These are phyloP conservation scores for Claviceps fusiformis DNA, from an alignment of 2,329 filamentous ascomycete species.

Conservation along the genomic window DNA sequence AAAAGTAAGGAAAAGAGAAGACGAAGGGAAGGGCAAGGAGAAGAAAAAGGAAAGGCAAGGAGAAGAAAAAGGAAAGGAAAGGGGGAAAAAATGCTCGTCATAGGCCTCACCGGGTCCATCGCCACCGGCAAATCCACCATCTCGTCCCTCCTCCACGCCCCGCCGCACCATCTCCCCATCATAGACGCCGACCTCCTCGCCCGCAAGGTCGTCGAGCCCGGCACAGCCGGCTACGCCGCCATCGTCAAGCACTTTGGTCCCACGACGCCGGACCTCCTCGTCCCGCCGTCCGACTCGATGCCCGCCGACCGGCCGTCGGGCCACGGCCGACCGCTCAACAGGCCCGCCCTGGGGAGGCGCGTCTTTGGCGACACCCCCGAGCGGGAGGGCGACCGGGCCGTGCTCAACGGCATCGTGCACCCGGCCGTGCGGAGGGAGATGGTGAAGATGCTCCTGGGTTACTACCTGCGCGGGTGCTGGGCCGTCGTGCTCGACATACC, in stretches of 20 bases:
- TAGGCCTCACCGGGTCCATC: constrained; percentile 92
- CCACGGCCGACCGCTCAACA: constrained; percentile 64
- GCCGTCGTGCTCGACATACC: constrained; percentile 88
- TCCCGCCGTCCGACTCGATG: constrained; percentile 40
- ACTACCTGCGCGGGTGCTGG: constrained; percentile 67
- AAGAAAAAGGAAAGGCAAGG: no score
- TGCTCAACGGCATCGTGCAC: constrained; percentile 83
- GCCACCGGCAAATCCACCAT: constrained; percentile 97
- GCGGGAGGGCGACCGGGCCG: constrained; percentile 54
- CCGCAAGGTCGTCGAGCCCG: constrained; percentile 86
- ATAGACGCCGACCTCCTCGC: constrained; percentile 91
- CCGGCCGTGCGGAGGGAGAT: constrained; percentile 77
- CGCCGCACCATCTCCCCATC: constrained; percentile 77
- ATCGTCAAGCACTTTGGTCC: constrained; percentile 73
- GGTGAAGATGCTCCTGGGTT: constrained; percentile 57
- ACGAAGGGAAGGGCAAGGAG: no score
- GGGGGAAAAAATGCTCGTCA: constrained; percentile 34
- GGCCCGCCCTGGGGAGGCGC: constrained; percentile 68
- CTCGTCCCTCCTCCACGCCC: constrained; percentile 62
- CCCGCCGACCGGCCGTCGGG: constrained; percentile 41
- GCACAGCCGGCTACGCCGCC: constrained; percentile 66
- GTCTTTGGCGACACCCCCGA: constrained; percentile 75
- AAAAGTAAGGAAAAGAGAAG: no score
- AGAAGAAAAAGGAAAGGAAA: no score
- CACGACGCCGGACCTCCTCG: constrained; percentile 73